Evolutionary conservation across 306 rosid genomes (phyloP).

Genomic region (Begonia fuchsioides): DNA sequence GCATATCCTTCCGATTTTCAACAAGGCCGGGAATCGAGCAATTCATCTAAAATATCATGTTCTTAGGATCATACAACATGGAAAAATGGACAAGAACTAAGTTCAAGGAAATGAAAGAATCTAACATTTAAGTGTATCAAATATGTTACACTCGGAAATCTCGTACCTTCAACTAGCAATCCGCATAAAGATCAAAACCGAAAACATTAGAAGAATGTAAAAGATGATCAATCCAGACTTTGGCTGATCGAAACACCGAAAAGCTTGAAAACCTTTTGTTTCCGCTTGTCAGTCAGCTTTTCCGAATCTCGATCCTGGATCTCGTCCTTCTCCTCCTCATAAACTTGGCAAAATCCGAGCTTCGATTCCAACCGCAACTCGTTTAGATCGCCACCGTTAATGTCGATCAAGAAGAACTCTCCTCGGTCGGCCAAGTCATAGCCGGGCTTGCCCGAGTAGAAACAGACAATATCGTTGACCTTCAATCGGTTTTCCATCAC

Average conservation of each 20-base stretch:
- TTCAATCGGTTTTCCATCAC: conserved; percentile 33
- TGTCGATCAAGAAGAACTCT: conserved; percentile 29
- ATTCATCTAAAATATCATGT: no score
- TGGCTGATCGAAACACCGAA: conserved; percentile 30
- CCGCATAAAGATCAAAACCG: no score
- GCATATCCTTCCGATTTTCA: no score
- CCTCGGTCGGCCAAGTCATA: not conserved
- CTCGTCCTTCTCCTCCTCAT: not conserved
- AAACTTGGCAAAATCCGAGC: not conserved
- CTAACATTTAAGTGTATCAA: no score
- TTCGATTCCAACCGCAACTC: not conserved
- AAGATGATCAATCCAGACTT: not conserved
- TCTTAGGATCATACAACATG: no score
- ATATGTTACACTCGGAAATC: no score
- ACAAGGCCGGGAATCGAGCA: no score
- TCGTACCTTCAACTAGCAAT: no score
- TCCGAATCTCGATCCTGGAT: not conserved
- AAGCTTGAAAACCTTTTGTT: conserved; percentile 23
- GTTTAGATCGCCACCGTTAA: conserved; percentile 1
- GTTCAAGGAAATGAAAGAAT: no score
- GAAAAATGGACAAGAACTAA: no score
- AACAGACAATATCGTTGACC: conserved; percentile 28
- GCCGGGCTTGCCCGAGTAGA: conserved; percentile 21
- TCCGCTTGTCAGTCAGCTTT: conserved; percentile 2
- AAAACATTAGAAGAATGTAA: not conserved